Conservation (phyloP, 2,329 filamentous ascomycete genomes). For the Pseudogymnoascus sp. region DNA sequence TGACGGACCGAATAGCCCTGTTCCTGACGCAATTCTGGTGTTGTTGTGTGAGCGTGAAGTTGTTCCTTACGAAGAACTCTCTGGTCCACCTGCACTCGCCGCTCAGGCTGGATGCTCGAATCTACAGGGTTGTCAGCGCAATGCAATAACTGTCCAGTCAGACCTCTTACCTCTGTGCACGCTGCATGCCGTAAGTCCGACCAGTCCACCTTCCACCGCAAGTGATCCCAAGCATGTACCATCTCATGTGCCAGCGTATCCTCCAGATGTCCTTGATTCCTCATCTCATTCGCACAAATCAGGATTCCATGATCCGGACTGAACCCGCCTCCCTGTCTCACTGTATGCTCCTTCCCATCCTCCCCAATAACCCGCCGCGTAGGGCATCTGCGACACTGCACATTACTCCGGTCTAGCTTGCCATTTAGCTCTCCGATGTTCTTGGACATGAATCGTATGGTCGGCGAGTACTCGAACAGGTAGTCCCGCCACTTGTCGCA, state of each 20-base stretch:
- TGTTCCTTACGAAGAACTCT: slow-evolving; percentile 75
- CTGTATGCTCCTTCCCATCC: slow-evolving; percentile 38
- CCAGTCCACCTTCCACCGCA: slow-evolving; percentile 86
- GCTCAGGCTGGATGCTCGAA: slow-evolving; percentile 83
- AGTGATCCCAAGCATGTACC: slow-evolving; percentile 92
- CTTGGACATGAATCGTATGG: slow-evolving; percentile 77
- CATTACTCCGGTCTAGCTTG: slow-evolving; percentile 61
- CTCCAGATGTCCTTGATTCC: slow-evolving; percentile 72
- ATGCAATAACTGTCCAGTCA: not conserved
- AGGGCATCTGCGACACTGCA: slow-evolving; percentile 74
- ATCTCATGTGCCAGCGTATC: slow-evolving; percentile 95
- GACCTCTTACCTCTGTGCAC: slow-evolving; percentile 70
- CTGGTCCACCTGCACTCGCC: slow-evolving; percentile 88
- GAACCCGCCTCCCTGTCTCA: slow-evolving; percentile 69
- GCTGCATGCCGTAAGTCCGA: slow-evolving; percentile 77
- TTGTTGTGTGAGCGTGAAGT: slow-evolving; percentile 85
- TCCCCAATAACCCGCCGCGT: slow-evolving; percentile 36
- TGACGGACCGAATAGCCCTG: slow-evolving; percentile 72
- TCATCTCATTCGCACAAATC: slow-evolving; percentile 86
- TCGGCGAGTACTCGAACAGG: slow-evolving; percentile 74
- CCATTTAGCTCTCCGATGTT: slow-evolving; percentile 75
- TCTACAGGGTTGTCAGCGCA: slow-evolving; percentile 42
- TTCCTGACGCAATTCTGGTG: slow-evolving; percentile 85
- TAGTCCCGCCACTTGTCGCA: slow-evolving; percentile 80
- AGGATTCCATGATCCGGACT: slow-evolving; percentile 78